Percentiles rank a stretch among this genome's conserved stretches.
These are phyloP conservation scores for Saccharum officinarum DNA, from an alignment of 176 grass and related monocot genomes.

Conservation along the genomic window DNA sequence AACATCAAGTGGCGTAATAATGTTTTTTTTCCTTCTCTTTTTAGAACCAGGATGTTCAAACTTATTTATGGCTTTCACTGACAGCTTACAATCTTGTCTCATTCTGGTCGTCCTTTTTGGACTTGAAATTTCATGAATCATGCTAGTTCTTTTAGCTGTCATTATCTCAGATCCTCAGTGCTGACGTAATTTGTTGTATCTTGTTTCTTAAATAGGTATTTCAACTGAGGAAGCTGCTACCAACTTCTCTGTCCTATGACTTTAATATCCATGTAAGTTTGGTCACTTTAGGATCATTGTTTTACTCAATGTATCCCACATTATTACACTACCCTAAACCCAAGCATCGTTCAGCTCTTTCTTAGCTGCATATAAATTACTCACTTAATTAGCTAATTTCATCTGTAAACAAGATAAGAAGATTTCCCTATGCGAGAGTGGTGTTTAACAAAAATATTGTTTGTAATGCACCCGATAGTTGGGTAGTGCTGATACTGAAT, in stretches of 20 bases:
- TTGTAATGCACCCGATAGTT: conserved; percentile 2
- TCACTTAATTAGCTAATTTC: background rate
- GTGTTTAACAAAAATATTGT: conserved; percentile 10
- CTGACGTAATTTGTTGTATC: conserved; percentile 32
- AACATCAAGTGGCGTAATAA: background rate
- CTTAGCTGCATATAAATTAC: background rate
- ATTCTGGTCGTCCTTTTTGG: background rate
- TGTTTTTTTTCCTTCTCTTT: background rate
- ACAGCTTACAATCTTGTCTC: conserved; percentile 18
- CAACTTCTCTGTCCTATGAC: conserved; percentile 85
- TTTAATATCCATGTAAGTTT: conserved; percentile 99
- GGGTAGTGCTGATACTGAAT: background rate
- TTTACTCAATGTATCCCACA: background rate
- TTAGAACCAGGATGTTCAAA: background rate
- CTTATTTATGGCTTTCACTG: background rate
- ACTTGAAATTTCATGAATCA: conserved; percentile 1
- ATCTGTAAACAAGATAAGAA: background rate
- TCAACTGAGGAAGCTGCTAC: conserved; percentile 92
- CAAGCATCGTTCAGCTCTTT: background rate
- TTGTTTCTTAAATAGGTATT: conserved; percentile 66
- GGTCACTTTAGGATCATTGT: conserved; percentile 23
- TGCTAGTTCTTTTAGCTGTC: conserved; percentile 1
- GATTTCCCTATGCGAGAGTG: background rate
- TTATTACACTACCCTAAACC: background rate
- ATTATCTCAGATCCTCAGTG: background rate